Base-by-base conservation (phyloP, 305 asterid species). In the Fraxinus ornus region DNA sequence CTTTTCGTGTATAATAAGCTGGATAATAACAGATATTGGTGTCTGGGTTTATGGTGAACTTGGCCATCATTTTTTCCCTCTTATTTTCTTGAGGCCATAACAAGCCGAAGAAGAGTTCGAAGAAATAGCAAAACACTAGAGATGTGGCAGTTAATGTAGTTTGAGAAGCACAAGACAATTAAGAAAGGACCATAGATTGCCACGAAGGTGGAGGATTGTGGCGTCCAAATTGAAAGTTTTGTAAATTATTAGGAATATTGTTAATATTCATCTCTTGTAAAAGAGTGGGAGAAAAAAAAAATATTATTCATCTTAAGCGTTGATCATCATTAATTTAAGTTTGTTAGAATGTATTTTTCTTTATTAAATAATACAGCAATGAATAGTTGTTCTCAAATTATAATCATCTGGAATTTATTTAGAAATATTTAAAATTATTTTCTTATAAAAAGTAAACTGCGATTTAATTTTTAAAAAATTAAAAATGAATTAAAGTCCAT, bases 121-220 rank as follows among this genome's bases (percentile, higher is more conserved):
- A 21, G 57, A 72, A 60, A 79, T 15, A n/a, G 26, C 28, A 35
- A 79, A 62, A 39, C 82, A 70, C 83, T 66, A 6, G 19, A 32
- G 33, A 33, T 47, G 80, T 81, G 78, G 78, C 39, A 39, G 62
- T 17, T 21, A 79, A 41, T 17, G 84, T 30, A 73, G 77, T 28
- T 64, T 13, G 47, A 83, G 36, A 75, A 35, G 71, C 86, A 73
- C 78, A 55, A 83, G 85, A 77, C 84, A 86, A 41, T 66, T 70
- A 87, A 85, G 82, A 82, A 79, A 86, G 91, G 90, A 85, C 89
- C 84, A 78, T 64, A 82, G 78, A 49, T 79, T 78, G 94, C 94
- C 94, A 91, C 94, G 94, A 73, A 57, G 75, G 68, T 81, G 86
- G 80, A 82, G 80, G 82, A 75, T 78, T 83, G 88, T 85, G 88